Base-by-base conservation (phyloP, 2,329 filamentous ascomycete genomes). In the Pyricularia grisea region DNA sequence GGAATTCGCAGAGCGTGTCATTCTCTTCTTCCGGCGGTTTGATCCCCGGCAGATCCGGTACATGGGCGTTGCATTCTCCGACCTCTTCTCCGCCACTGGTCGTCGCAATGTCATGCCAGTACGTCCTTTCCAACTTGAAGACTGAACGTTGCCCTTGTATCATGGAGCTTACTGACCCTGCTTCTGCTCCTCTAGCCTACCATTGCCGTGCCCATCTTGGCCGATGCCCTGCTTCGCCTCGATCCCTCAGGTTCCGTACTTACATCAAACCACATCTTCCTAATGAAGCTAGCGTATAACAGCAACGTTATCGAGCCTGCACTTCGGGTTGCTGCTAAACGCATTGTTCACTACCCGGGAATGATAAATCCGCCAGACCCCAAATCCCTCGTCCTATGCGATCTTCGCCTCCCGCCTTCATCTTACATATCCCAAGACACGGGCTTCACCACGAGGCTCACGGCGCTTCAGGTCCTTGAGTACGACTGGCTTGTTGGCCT, bases 401-500 rank as follows among this genome's bases (percentile, higher is more conserved):
- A 86, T 68, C 71, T 76, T 58, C 74, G 72, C 20, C 77, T 87
- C 3, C 74, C 82, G 3, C 81, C 86, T 1, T 73, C 80, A 0
- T 79, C 82, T 17, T 93, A 87, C 78, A 87, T 94, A 61, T 87
- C 87, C 25, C 74, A 79, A 14, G 79, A 82, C 5, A 86, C 84
- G 0, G 85, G 86, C 0, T 83, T 93, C 64, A 87, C 87, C 1
- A 78, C 81, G 1, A 80, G 79, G 60, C 71, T 93, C 27, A 85
- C 79, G 50, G 76, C 82, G 50, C 72, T 81, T 5, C 79, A 83
- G 50, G 81, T 94, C 61, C 79, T 92, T 25, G 87, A 90, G 75
- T 93, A 92, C 75, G 89, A 91, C 73, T 77, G 90, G 5, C 77
- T 97, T 58, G 83, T 87, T 23, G 90, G 85, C n/a, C 82, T 90